Conservation (phyloP, 495 filamentous ascomycete genomes). For the Penicillium crystallinum region DNA sequence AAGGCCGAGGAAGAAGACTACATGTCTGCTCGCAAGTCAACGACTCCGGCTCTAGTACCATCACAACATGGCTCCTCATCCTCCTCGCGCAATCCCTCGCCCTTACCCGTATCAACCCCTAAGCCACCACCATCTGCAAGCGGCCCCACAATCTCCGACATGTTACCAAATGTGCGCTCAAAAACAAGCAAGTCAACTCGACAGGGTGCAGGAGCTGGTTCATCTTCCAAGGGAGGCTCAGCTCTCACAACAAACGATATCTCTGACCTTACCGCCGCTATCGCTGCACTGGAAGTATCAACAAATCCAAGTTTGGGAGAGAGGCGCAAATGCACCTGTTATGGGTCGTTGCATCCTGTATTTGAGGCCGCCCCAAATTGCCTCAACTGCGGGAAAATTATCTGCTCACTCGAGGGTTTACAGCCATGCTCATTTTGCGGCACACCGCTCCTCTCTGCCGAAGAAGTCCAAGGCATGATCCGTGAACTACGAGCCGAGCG, state of each 20-base stretch:
- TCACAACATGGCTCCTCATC: conserved; percentile 22
- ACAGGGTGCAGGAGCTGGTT: conserved; percentile 45
- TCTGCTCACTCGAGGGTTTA: conserved; percentile 89
- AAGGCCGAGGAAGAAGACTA: conserved; percentile 61
- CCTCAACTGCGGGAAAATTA: conserved; percentile 88
- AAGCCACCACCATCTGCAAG: conserved; percentile 63
- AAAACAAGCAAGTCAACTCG: conserved; percentile 52
- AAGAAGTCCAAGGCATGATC: conserved; percentile 80
- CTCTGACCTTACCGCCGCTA: conserved; percentile 82
- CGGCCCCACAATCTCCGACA: conserved; percentile 75
- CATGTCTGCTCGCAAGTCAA: conserved; percentile 38
- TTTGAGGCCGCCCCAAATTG: conserved; percentile 88
- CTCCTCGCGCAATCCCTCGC: conserved; percentile 34
- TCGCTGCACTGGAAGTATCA: conserved; percentile 81
- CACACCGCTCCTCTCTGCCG: conserved; percentile 59
- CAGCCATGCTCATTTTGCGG: conserved; percentile 94
- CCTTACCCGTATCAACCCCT: conserved; percentile 34
- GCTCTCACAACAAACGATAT: conserved; percentile 57
- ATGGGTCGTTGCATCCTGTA: conserved; percentile 77
- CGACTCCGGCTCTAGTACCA: conserved; percentile 27
- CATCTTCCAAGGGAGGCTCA: conserved; percentile 18
- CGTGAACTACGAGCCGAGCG: conserved; percentile 79
- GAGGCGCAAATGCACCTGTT: conserved; percentile 72
- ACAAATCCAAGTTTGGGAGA: conserved; percentile 71
- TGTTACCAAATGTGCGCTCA: conserved; percentile 57